These are phyloP conservation scores for Acacia confusa DNA, from an alignment of 306 rosid species.

Conservation along the genomic window DNA sequence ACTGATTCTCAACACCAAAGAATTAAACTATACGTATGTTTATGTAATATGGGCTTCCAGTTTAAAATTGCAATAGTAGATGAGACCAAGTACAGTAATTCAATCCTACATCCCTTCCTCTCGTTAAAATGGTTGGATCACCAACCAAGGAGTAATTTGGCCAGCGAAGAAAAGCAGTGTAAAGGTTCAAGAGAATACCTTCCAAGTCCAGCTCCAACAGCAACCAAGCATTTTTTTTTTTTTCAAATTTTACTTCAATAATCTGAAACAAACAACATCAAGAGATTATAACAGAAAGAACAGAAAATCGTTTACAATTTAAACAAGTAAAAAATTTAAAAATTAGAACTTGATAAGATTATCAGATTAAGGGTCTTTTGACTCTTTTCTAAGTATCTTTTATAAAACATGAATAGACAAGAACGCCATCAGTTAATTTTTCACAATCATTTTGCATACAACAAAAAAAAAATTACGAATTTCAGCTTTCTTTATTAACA, in stretches of 20 bases:
- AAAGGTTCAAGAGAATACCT: slow-evolving; percentile 14
- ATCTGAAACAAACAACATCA: slow-evolving; percentile 9
- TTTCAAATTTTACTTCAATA: slow-evolving; percentile 13
- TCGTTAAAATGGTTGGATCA: neutral
- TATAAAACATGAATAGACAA: neutral
- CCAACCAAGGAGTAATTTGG: neutral
- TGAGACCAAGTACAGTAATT: neutral
- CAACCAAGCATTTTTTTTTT: neutral
- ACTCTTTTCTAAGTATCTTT: neutral
- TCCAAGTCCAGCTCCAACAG: slow-evolving; percentile 20
- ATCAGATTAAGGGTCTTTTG: neutral
- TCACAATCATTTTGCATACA: neutral
- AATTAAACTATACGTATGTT: neutral
- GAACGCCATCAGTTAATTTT: neutral
- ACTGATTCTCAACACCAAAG: neutral
- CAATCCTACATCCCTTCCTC: neutral
- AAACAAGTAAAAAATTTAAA: neutral
- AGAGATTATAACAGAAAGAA: neutral
- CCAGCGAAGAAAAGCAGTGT: neutral
- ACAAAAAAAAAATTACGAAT: neutral
- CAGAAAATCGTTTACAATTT: neutral
- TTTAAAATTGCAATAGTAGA: neutral
- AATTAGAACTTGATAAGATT: neutral
- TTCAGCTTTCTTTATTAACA: neutral
- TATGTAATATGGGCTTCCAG: neutral